phyloP scores from a whole-genome alignment of 2,329 filamentous ascomycete genomes.

The Fusarium secorum region DNA sequence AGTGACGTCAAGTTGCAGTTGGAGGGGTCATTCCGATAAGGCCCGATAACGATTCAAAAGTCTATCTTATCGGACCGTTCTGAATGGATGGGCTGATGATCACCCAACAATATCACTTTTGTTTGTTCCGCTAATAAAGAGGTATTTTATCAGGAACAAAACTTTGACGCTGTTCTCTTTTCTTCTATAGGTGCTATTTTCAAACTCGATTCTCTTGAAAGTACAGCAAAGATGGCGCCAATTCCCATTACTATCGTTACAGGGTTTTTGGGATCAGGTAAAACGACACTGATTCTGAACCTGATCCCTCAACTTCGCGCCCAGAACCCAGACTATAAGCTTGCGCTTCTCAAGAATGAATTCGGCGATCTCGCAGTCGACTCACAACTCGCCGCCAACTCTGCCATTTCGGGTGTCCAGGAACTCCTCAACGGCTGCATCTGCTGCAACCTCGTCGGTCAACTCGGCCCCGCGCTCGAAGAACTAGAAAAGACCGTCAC shows the following conservation, averaged over 20 bases:
- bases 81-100: constrained; percentile 35
- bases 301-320: constrained; percentile 87
- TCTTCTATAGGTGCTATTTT: not conserved
- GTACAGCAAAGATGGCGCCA: constrained; percentile 61
- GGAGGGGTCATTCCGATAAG: constrained; percentile 31
- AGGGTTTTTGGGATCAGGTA: constrained; percentile 94
- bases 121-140: constrained; percentile 19
- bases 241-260: constrained; percentile 95
- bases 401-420: constrained; percentile 85
- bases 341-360: constrained; percentile 97
- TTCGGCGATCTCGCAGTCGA: constrained; percentile 95
- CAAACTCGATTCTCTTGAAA: not conserved
- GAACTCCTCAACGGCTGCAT: constrained; percentile 98
- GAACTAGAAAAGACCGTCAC: constrained; percentile 67
- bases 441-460: constrained; percentile 97
- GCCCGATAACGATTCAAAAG: constrained; percentile 32
- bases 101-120: constrained; percentile 7
- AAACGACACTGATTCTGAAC: constrained; percentile 94
- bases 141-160: constrained; percentile 34
- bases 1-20: constrained; percentile 37
- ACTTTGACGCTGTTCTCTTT: not conserved
- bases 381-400: constrained; percentile 84
- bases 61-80: constrained; percentile 38
- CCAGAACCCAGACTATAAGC: constrained; percentile 77
- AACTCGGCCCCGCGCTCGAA: constrained; percentile 80